Percentiles rank a stretch among this genome's conserved stretches.
phyloP scores from a whole-genome alignment of 2,329 filamentous ascomycete species.

The Calonectria pseudoreteaudii region DNA sequence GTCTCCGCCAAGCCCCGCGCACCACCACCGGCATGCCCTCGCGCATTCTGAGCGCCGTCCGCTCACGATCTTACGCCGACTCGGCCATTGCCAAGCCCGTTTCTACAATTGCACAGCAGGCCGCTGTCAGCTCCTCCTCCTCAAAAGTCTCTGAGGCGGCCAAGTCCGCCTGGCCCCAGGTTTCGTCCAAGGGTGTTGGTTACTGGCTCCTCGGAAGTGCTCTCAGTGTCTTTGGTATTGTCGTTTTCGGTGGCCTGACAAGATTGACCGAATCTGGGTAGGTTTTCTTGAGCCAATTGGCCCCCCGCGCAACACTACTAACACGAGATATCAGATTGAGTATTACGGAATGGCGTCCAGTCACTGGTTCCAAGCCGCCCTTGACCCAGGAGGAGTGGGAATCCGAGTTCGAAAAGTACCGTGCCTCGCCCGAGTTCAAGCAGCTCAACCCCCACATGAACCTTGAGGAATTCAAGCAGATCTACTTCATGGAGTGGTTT shows the following conservation, averaged over 20 bases:
- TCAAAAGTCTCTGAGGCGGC: slow-evolving; percentile 38
- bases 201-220: slow-evolving; percentile 95
- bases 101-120: slow-evolving; percentile 42
- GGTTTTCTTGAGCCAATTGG: slow-evolving; percentile 33
- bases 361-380: slow-evolving; percentile 91
- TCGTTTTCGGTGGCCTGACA: slow-evolving; percentile 93
- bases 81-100: slow-evolving; percentile 45
- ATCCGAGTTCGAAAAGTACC: slow-evolving; percentile 92
- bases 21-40: slow-evolving; percentile 47
- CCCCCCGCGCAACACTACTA: neutral
- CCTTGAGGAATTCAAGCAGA: slow-evolving; percentile 94
- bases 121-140: slow-evolving; percentile 37
- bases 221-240: slow-evolving; percentile 94
- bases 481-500: slow-evolving; percentile 99
- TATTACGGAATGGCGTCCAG: slow-evolving; percentile 98
- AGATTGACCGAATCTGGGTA: slow-evolving; percentile 96
- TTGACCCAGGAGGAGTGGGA: slow-evolving; percentile 86
- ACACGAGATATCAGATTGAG: slow-evolving; percentile 73
- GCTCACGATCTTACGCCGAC: slow-evolving; percentile 53
- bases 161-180: slow-evolving; percentile 65
- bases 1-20: slow-evolving; percentile 51
- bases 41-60: slow-evolving; percentile 54
- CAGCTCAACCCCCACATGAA: slow-evolving; percentile 94
- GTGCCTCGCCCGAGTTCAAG: slow-evolving; percentile 90
- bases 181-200: slow-evolving; percentile 80